Conservation (phyloP, 768 basidiomycete genomes). For the Exsudoporus frostii region DNA sequence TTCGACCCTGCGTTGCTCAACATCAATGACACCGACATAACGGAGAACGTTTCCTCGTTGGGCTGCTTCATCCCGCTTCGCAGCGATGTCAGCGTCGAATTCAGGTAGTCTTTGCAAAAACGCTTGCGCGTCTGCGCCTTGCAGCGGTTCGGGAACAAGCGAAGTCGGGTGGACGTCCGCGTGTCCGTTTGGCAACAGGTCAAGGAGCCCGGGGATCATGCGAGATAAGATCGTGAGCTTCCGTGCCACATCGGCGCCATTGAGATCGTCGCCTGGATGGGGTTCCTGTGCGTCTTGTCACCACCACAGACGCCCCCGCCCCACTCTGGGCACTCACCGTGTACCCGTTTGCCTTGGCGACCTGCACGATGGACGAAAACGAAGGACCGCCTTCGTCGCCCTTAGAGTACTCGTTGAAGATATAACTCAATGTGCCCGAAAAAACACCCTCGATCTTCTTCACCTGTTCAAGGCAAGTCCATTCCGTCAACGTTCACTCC, state of each 20-base stretch:
- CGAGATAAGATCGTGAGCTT: conserved; percentile 96
- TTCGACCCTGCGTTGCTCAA: conserved; percentile 59
- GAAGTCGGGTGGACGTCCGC: conserved; percentile 77
- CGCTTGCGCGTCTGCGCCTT: conserved; percentile 71
- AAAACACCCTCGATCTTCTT: conserved; percentile 96
- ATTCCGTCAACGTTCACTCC: neutral
- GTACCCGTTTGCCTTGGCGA: conserved; percentile 91
- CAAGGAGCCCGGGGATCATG: conserved; percentile 51
- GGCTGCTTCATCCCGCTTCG: conserved; percentile 74
- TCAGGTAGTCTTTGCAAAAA: conserved; percentile 79
- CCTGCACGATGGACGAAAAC: conserved; percentile 87
- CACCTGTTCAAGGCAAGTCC: conserved; percentile 42
- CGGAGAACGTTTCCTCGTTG: conserved; percentile 81
- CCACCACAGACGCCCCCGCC: neutral
- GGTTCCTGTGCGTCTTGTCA: conserved; percentile 70
- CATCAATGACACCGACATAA: conserved; percentile 94
- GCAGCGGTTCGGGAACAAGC: conserved; percentile 77
- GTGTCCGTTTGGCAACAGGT: conserved; percentile 71
- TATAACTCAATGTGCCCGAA: conserved; percentile 96
- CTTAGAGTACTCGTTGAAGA: conserved; percentile 94
- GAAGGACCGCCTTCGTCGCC: conserved; percentile 61
- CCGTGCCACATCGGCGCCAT: conserved; percentile 94
- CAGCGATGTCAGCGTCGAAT: conserved; percentile 76
- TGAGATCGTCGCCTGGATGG: conserved; percentile 94
- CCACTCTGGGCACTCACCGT: conserved; percentile 52